Evolutionary conservation across 1,139 yeast genomes (phyloP).

Genomic region (Taiozyma onychis): DNA sequence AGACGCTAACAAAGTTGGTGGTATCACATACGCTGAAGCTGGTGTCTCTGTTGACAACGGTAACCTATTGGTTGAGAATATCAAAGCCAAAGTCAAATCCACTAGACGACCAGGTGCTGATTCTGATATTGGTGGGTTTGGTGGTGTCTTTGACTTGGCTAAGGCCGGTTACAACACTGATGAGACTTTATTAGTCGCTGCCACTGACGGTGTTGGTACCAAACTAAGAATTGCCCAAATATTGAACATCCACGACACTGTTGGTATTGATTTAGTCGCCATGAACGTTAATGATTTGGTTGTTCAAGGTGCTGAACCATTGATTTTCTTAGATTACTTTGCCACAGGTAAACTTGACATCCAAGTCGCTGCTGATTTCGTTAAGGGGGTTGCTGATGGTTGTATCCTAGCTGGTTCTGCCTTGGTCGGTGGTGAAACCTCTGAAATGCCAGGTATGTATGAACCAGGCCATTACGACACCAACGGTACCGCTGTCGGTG

Average conservation of each 20-base stretch:
- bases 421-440: conserved; percentile 97
- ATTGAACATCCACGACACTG: conserved; percentile 85
- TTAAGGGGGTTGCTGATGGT: conserved; percentile 93
- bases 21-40: conserved; percentile 41
- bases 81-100: conserved; percentile 88
- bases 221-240: conserved; percentile 93
- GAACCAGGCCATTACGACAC: conserved; percentile 95
- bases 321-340: conserved; percentile 91
- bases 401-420: conserved; percentile 97
- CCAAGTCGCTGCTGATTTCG: conserved; percentile 79
- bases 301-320: conserved; percentile 98
- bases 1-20: conserved; percentile 35
- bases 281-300: conserved; percentile 98
- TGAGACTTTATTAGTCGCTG: conserved; percentile 85
- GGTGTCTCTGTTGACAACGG: conserved; percentile 99
- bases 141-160: conserved; percentile 89
- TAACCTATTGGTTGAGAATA: conserved; percentile 80
- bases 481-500: conserved; percentile 98
- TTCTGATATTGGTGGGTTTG: conserved; percentile 98
- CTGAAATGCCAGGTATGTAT: conserved; percentile 99
- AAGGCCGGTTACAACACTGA: conserved; percentile 75
- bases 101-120: conserved; percentile 96
- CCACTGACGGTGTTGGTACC: conserved; percentile 99
- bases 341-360: conserved; percentile 92
- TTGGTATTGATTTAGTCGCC: conserved; percentile 97